Percentiles rank a stretch among this genome's conserved stretches.
phyloP scores from a whole-genome alignment of 2,329 filamentous ascomycete genomes.

The Metarhizium anisopliae region DNA sequence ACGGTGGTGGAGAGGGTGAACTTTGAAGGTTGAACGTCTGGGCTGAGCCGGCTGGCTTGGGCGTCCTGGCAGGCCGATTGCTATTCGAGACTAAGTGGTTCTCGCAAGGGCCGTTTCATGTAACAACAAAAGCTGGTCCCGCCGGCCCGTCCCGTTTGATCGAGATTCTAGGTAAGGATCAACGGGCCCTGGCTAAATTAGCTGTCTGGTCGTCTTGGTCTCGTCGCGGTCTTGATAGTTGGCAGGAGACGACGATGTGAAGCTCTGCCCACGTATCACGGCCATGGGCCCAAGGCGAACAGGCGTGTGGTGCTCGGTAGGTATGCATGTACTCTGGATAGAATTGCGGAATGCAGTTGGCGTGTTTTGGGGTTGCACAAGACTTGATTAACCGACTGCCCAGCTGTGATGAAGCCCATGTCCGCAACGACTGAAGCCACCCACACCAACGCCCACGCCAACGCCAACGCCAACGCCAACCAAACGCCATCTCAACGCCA shows the following conservation, averaged over 20 bases:
- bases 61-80: background rate
- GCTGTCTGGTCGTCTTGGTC: background rate
- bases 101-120: slow-evolving; percentile 3
- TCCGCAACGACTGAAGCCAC: too few relatives aligned
- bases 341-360: background rate
- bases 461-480: background rate
- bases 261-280: background rate
- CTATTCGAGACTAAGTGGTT: slow-evolving; percentile 1
- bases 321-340: background rate
- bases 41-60: background rate
- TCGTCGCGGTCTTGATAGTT: background rate
- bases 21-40: background rate
- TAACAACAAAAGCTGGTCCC: background rate
- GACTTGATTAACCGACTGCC: background rate
- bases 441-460: background rate
- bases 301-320: background rate
- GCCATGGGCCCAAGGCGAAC: background rate
- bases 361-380: background rate
- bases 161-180: slow-evolving; percentile 4
- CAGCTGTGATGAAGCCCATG: background rate
- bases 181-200: background rate
- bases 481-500: background rate
- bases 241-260: background rate
- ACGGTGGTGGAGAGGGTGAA: background rate
- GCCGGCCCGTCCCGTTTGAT: slow-evolving; percentile 6